These are phyloP conservation scores for Hyaloscypha variabilis DNA, from an alignment of 495 filamentous ascomycete genomes.

Conservation along the genomic window DNA sequence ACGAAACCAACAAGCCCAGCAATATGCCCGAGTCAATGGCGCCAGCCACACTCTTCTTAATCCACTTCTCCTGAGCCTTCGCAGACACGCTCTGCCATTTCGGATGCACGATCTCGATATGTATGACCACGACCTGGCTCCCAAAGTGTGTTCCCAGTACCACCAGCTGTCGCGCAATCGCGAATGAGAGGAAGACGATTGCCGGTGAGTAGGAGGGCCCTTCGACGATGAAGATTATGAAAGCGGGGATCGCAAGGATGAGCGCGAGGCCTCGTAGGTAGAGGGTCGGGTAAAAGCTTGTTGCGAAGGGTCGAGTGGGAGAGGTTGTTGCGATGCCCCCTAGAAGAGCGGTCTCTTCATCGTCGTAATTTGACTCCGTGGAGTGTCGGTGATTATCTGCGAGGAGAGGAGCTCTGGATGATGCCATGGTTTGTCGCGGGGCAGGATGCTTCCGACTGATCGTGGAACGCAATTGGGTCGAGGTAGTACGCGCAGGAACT, in stretches of 20 bases:
- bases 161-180: constrained; percentile 19
- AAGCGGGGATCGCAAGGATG: constrained; percentile 19
- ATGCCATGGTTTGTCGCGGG: neutral
- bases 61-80: constrained; percentile 24
- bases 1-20: constrained; percentile 18
- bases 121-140: constrained; percentile 15
- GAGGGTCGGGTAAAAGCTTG: constrained; percentile 22
- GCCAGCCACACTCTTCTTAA: constrained; percentile 8
- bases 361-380: constrained; percentile 9
- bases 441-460: neutral
- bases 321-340: constrained; percentile 17
- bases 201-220: constrained; percentile 2
- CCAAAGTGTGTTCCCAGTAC: constrained; percentile 20
- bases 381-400: constrained; percentile 8
- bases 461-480: neutral
- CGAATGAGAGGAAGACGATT: constrained; percentile 25
- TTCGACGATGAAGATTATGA: constrained; percentile 23
- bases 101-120: constrained; percentile 25
- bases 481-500: neutral
- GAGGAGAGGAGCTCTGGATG: constrained; percentile 7
- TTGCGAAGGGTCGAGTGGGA: constrained; percentile 15
- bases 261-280: constrained; percentile 9
- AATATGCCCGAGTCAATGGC: constrained; percentile 18
- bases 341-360: constrained; percentile 13
- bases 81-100: constrained; percentile 15